Evolutionary conservation across 768 basidiomycete species (phyloP), one percentile per base, ranked within the genome.

Genomic region (Clavulina sp.): DNA sequence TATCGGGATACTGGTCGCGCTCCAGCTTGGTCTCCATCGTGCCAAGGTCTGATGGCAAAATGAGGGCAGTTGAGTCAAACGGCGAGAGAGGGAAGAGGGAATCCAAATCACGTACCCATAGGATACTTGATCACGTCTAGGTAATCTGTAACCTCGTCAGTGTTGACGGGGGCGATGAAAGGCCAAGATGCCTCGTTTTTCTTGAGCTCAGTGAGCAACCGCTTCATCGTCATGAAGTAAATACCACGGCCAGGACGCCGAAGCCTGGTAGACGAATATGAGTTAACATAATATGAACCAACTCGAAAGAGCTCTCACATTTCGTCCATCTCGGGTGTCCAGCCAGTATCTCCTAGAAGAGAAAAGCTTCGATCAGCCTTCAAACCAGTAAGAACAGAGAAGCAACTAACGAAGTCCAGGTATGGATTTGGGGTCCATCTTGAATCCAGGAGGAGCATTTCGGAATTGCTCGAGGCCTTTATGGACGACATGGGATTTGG

Each of bases 1-100:
- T 66, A n/a, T 73, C 70, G 7, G 70, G 63, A 64, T 96, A 97
- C 60, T 84, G 77, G 61, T 83, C 83, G n/a, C 72, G 77, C 32
- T 87, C 81, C n/a, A 97, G 74, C 65, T 89, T 97, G 61, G 80
- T 72, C 57, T 81, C 76, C 77, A 97, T 93, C 1, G 85, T 89
- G 51, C 70, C 67, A 59, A 96, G 76, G 64, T 96, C 89, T 95
- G 59, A 50, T 21, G 28, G 50, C 44, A 40, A 54, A 13, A 50
- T 38, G 51, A 23, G 16, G 23, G 29, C 32, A 4, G 28, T n/a
- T n/a, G n/a, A n/a, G n/a, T 34, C 24, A 43, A 51, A 51, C 18
- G 34, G 26, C 31, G n/a, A 55, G 28, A 43, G 32, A 29, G 18
- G 7, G 33, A 28, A 23, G 29, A 52, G 28, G 5, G 18, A 53